Conservation (phyloP, 2,329 filamentous ascomycete species). For the Coniochaeta sp. region DNA sequence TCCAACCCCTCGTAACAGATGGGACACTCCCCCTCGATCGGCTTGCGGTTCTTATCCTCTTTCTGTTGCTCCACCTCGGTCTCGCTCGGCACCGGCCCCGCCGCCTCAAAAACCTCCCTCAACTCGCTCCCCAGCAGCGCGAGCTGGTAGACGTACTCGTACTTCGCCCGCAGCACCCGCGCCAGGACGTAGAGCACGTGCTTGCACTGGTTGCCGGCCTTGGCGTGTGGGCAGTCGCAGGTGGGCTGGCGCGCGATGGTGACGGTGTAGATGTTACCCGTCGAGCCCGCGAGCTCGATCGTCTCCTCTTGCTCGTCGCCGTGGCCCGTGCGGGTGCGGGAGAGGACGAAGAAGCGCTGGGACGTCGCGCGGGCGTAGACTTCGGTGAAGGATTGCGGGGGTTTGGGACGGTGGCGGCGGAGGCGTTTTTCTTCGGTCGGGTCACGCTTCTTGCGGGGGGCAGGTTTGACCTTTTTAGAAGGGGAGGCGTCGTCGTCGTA, state of each 20-base stretch:
- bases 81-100: conserved; percentile 39
- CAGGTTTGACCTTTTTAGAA: conserved; percentile 6
- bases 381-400: conserved; percentile 14
- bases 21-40: conserved; percentile 46
- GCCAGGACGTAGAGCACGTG: conserved; percentile 56
- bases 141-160: conserved; percentile 52
- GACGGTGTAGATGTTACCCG: conserved; percentile 59
- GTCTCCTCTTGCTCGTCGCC: conserved; percentile 38
- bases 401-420: conserved; percentile 18
- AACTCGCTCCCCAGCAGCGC: conserved; percentile 54
- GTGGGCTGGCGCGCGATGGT: conserved; percentile 40
- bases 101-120: conserved; percentile 46
- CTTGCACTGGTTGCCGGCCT: conserved; percentile 54
- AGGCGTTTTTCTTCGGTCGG: conserved; percentile 25
- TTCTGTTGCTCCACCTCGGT: conserved; percentile 1
- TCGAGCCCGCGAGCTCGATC: conserved; percentile 55
- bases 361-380: conserved; percentile 15
- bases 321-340: conserved; percentile 27
- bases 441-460: background rate
- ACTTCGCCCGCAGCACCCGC: conserved; percentile 50
- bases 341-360: conserved; percentile 38
- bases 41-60: conserved; percentile 35
- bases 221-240: conserved; percentile 50
- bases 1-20: conserved; percentile 48
- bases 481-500: background rate